Conservation (phyloP, 768 basidiomycete genomes). For the Mycena capillaripes region DNA sequence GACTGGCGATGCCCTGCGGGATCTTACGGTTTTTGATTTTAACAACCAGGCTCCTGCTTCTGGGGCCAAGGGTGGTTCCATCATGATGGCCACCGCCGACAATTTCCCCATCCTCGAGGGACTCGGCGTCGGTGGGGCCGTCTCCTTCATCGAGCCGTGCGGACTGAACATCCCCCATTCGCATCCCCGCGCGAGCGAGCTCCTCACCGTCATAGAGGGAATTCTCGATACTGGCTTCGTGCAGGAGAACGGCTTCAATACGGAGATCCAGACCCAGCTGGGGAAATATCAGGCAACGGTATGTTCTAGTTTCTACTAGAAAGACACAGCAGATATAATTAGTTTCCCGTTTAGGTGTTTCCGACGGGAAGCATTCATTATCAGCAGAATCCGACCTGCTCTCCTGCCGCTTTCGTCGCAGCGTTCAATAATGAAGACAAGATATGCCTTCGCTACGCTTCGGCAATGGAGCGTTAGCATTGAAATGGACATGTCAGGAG, state of each 20-base stretch:
- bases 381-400: too few relatives aligned
- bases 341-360: neutral
- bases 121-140: neutral
- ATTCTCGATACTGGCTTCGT: too few relatives aligned
- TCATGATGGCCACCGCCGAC: neutral
- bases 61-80: constrained; percentile 12
- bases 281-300: constrained; percentile 1
- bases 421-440: too few relatives aligned
- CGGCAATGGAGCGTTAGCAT: too few relatives aligned
- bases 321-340: too few relatives aligned
- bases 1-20: neutral
- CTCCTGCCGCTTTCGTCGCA: too few relatives aligned
- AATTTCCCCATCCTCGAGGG: too few relatives aligned
- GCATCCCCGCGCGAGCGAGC: neutral
- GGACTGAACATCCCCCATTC: constrained; percentile 6
- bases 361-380: neutral
- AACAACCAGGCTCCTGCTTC: neutral
- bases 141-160: constrained; percentile 19
- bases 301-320: too few relatives aligned
- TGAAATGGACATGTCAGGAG: too few relatives aligned
- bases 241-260: too few relatives aligned
- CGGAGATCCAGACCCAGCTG: neutral
- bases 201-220: neutral
- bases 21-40: neutral
- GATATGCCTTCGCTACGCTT: too few relatives aligned